Percentiles rank a stretch among this genome's conserved stretches.
Evolutionary conservation across 495 filamentous ascomycete species (phyloP).

Genomic region (Tuber magnatum): DNA sequence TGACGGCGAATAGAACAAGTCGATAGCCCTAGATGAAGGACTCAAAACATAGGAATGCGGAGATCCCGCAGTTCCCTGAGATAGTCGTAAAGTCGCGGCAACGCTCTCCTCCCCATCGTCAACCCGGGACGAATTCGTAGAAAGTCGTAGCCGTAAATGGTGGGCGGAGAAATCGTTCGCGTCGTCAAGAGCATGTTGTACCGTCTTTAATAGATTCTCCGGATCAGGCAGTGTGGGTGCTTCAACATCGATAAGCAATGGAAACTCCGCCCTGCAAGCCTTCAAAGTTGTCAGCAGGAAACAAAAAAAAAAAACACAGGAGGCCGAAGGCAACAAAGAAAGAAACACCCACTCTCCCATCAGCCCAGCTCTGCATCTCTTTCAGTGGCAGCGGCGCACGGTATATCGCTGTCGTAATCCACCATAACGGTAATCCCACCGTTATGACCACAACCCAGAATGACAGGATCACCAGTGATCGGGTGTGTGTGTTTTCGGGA

Average conservation of each 20-base stretch:
- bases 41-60: slow-evolving; percentile 43
- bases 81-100: slow-evolving; percentile 63
- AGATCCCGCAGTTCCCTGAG: slow-evolving; percentile 52
- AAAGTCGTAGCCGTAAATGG: slow-evolving; percentile 69
- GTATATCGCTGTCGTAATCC: slow-evolving; percentile 91
- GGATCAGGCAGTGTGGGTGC: slow-evolving; percentile 57
- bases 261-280: slow-evolving; percentile 83
- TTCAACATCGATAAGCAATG: slow-evolving; percentile 71
- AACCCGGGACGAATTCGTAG: slow-evolving; percentile 43
- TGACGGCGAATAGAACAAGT: slow-evolving; percentile 71
- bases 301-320: slow-evolving; percentile 11
- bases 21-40: slow-evolving; percentile 62
- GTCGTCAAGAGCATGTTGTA: slow-evolving; percentile 84
- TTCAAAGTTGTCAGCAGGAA: slow-evolving; percentile 42
- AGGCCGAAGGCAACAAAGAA: not conserved
- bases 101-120: slow-evolving; percentile 45
- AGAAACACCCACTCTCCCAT: slow-evolving; percentile 63
- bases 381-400: slow-evolving; percentile 74
- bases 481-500: slow-evolving; percentile 57
- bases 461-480: slow-evolving; percentile 68
- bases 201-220: slow-evolving; percentile 73
- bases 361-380: slow-evolving; percentile 87
- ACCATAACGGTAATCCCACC: slow-evolving; percentile 90
- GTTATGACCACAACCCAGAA: slow-evolving; percentile 85
- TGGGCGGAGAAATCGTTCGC: slow-evolving; percentile 88